Conservation (phyloP, 345 rosid genomes). For the Barbarea vulgaris region DNA sequence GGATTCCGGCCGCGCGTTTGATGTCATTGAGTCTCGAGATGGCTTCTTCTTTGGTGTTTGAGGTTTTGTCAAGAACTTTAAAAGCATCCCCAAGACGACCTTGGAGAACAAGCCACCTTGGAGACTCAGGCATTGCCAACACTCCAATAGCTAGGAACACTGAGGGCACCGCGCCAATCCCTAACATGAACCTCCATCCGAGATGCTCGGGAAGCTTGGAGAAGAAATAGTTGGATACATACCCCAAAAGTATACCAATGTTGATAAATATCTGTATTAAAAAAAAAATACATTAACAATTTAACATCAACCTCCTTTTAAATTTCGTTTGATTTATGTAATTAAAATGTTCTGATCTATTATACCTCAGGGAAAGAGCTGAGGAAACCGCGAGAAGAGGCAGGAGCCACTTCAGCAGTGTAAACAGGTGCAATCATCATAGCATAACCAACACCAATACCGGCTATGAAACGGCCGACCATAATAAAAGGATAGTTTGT, state of each 20-base stretch:
- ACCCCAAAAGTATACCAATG: constrained; percentile 65
- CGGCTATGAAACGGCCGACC: constrained; percentile 58
- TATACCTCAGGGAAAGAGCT: no score
- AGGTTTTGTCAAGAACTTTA: constrained; percentile 52
- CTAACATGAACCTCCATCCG: constrained; percentile 74
- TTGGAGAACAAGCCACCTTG: constrained; percentile 70
- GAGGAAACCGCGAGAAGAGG: no score
- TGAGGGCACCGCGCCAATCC: constrained; percentile 61
- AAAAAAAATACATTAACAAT: no score
- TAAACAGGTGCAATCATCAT: no score
- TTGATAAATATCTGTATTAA: constrained; percentile 52
- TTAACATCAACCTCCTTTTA: neutral
- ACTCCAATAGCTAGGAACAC: constrained; percentile 53
- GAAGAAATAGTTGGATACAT: constrained; percentile 63
- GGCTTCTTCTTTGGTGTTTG: constrained; percentile 55
- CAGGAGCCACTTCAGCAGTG: no score
- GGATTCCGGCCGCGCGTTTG: no score
- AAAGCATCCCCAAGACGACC: constrained; percentile 56
- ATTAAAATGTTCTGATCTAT: no score
- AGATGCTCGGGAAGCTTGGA: constrained; percentile 47
- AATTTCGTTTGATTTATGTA: neutral
- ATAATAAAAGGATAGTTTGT: constrained; percentile 57
- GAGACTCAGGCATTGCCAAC: constrained; percentile 73
- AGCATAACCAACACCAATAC: no score
- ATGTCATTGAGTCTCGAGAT: no score